Conservation (phyloP, 257 asterid genomes). For the Solanum chilense region DNA sequence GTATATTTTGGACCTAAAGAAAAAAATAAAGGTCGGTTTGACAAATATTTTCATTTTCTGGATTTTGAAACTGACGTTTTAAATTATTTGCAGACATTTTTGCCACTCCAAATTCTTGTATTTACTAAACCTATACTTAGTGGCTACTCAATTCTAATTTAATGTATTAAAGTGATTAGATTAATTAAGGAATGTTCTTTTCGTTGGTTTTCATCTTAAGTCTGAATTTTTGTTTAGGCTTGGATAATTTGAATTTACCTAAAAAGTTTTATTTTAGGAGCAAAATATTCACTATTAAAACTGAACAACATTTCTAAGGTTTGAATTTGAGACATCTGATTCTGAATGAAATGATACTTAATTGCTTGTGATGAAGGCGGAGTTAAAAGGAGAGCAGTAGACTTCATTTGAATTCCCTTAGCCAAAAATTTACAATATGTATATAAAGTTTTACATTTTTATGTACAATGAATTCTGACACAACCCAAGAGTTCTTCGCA, state of each 20-base stretch:
- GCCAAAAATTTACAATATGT: no score
- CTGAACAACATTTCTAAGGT: fast-evolving
- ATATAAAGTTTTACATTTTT: no score
- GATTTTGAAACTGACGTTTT: neutral
- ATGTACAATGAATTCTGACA: neutral
- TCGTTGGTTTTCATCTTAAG: neutral
- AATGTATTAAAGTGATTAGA: neutral
- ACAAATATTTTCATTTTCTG: conserved; percentile 2
- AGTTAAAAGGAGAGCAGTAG: no score
- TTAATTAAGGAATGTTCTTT: no score
- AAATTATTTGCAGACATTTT: neutral
- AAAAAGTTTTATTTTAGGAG: no score
- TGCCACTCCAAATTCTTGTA: neutral
- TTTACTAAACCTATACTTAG: neutral
- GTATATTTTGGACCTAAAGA: neutral
- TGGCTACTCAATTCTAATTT: neutral
- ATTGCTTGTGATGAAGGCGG: no score
- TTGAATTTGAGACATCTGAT: no score
- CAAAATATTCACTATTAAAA: no score
- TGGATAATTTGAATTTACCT: no score
- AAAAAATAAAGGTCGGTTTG: conserved; percentile 44
- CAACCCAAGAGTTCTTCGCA: neutral
- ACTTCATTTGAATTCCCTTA: no score
- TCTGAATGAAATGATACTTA: no score
- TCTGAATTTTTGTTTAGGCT: neutral